phyloP scores from a whole-genome alignment of 768 basidiomycete genomes.

The Boletus tomentosulus region DNA sequence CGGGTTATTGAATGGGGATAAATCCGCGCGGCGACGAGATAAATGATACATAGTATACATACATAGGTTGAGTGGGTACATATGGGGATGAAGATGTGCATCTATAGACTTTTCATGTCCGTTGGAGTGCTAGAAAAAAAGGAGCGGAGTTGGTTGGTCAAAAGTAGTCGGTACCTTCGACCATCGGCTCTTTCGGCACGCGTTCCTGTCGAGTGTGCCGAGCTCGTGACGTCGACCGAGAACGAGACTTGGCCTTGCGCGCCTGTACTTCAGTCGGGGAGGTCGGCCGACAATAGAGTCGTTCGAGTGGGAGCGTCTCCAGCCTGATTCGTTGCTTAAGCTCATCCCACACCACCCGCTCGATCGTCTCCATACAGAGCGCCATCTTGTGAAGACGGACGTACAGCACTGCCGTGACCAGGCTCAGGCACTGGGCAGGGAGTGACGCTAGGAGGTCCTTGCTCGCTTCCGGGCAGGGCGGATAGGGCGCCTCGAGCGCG shows the following conservation, averaged over 20 bases:
- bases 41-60: neutral
- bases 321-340: conserved; percentile 31
- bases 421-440: conserved; percentile 34
- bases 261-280: neutral
- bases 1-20: neutral
- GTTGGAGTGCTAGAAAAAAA: neutral
- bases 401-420: conserved; percentile 33
- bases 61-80: neutral
- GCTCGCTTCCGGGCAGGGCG: neutral
- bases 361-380: conserved; percentile 37
- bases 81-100: neutral
- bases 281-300: conserved; percentile 15
- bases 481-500: conserved; percentile 37
- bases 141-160: neutral
- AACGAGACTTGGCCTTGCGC: neutral
- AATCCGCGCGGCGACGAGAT: neutral
- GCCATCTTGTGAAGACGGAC: conserved; percentile 33
- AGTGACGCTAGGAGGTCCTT: conserved; percentile 34
- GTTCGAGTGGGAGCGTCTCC: conserved; percentile 19
- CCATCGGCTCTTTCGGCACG: neutral
- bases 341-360: conserved; percentile 33
- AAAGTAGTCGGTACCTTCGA: neutral
- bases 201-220: neutral
- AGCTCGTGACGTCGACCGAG: neutral
- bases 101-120: neutral